phyloP scores from a whole-genome alignment of 345 rosid species.

The Gossypium longicalyx region DNA sequence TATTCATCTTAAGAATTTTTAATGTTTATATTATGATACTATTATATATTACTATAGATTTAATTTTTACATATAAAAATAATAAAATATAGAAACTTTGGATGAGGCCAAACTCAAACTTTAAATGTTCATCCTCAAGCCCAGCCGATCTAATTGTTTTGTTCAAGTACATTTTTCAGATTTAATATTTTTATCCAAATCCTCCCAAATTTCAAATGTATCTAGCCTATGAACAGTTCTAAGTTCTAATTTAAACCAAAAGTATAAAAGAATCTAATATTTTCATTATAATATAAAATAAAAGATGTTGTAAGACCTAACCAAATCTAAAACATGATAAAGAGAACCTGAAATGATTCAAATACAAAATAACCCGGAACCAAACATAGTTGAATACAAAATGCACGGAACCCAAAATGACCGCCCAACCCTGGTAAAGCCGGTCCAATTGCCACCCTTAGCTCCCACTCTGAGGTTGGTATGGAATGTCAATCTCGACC shows the following conservation, averaged over 20 bases:
- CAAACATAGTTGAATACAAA: background rate
- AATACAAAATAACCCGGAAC: background rate
- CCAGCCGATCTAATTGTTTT: too few species aligned
- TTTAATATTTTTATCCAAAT: too few species aligned
- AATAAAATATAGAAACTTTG: too few species aligned
- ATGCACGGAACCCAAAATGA: background rate
- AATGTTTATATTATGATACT: too few species aligned
- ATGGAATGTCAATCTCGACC: background rate
- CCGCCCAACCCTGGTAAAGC: background rate
- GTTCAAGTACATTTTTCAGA: accelerated
- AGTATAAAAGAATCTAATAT: background rate
- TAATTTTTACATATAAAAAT: too few species aligned
- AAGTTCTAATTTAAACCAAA: background rate
- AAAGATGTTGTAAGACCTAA: background rate
- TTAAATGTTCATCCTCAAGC: too few species aligned
- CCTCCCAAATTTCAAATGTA: too few species aligned
- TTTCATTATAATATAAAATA: background rate
- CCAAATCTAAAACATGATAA: background rate
- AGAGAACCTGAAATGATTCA: background rate
- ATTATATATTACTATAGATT: too few species aligned
- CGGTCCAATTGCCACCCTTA: background rate
- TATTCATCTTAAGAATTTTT: too few species aligned
- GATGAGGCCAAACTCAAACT: too few species aligned
- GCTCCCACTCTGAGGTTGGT: background rate
- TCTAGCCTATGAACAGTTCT: too few species aligned